Evolutionary conservation across 2,329 filamentous ascomycete species (phyloP).

Genomic region (Monosporascus sp.): DNA sequence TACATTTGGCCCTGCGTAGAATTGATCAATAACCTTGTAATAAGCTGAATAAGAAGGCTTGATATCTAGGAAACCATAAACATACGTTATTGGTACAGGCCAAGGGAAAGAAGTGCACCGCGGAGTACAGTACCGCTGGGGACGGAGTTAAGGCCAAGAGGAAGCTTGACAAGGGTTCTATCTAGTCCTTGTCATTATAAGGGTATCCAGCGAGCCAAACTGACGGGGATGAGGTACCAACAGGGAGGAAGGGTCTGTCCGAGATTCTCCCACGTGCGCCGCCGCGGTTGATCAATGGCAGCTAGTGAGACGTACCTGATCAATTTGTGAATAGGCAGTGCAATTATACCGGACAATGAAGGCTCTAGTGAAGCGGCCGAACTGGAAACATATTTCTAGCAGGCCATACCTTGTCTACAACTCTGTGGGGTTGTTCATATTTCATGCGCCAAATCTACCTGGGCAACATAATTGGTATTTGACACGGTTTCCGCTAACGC

Average conservation of each 20-base stretch:
- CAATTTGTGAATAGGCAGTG: conserved; percentile 3
- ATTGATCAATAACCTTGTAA: background rate
- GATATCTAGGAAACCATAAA: background rate
- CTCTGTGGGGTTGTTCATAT: background rate
- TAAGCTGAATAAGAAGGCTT: background rate
- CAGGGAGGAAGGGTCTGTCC: conserved; percentile 1
- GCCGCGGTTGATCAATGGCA: conserved; percentile 19
- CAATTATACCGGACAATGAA: background rate
- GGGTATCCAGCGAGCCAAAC: conserved; percentile 14
- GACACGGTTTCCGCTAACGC: too few species aligned
- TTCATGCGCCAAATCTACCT: background rate
- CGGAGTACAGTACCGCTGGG: background rate
- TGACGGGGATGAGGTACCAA: conserved; percentile 9
- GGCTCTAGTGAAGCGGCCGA: background rate
- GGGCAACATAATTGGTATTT: too few species aligned
- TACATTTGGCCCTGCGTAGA: background rate
- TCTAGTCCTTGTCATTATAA: conserved; percentile 13
- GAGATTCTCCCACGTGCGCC: conserved; percentile 17
- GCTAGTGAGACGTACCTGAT: conserved; percentile 14
- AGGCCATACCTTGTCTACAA: background rate
- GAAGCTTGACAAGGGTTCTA: conserved; percentile 12
- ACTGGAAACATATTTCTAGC: background rate
- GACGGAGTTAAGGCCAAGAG: conserved; percentile 11
- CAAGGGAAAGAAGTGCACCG: too few species aligned
- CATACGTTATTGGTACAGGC: too few species aligned